Evolutionary conservation across 1,284 basidiomycete genomes (phyloP).

Genomic region (Ganoderma sinense): DNA sequence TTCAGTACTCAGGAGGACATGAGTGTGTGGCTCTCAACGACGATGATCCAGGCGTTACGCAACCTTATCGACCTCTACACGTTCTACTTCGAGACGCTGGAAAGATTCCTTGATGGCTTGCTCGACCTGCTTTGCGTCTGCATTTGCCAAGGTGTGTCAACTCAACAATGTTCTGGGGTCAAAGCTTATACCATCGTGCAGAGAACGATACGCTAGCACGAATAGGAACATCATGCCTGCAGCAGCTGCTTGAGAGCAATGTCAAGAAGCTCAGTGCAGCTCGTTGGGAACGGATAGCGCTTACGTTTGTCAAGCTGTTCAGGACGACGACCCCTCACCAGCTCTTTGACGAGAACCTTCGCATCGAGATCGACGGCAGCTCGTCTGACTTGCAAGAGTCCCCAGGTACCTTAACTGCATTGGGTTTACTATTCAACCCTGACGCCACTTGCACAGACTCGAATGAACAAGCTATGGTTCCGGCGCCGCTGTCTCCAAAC

Average conservation of each 20-base stretch:
- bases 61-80: slow-evolving; percentile 98
- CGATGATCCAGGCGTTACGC: slow-evolving; percentile 97
- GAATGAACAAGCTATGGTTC: slow-evolving; percentile 76
- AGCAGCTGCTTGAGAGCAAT: slow-evolving; percentile 95
- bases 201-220: slow-evolving; percentile 98
- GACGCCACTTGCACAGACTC: slow-evolving; percentile 51
- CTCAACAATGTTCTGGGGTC: not conserved
- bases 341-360: slow-evolving; percentile 90
- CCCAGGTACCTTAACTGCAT: slow-evolving; percentile 46
- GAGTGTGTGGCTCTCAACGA: slow-evolving; percentile 99
- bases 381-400: slow-evolving; percentile 63
- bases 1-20: slow-evolving; percentile 98
- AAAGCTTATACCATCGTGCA: slow-evolving; percentile 42
- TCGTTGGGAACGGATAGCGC: slow-evolving; percentile 93
- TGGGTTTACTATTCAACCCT: not conserved
- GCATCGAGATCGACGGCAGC: slow-evolving; percentile 78
- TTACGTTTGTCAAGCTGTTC: slow-evolving; percentile 96
- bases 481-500: slow-evolving; percentile 78
- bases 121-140: slow-evolving; percentile 95
- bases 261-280: slow-evolving; percentile 86
- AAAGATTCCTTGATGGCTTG: slow-evolving; percentile 90
- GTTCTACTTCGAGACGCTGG: slow-evolving; percentile 93
- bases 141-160: slow-evolving; percentile 90
- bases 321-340: slow-evolving; percentile 98
- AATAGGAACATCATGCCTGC: slow-evolving; percentile 97